Evolutionary conservation across 2,329 filamentous ascomycete genomes (phyloP).

Genomic region (Curvularia eragrostidis): DNA sequence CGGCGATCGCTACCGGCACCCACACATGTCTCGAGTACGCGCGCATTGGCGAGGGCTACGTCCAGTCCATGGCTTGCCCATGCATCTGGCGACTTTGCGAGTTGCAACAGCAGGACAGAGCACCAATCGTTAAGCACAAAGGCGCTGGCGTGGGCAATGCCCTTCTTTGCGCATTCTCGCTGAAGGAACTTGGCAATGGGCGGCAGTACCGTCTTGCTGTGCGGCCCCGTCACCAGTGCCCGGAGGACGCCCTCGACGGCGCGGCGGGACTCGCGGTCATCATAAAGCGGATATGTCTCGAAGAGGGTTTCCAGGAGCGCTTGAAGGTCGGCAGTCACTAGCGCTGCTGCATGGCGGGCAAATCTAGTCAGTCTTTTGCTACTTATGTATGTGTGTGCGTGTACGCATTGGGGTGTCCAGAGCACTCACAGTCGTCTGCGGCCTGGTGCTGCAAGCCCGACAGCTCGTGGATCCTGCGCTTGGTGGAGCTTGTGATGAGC

Average conservation of each 20-base stretch:
- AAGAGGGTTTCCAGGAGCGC: conserved; percentile 76
- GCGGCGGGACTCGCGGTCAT: conserved; percentile 81
- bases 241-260: conserved; percentile 82
- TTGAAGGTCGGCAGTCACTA: conserved; percentile 54
- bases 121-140: conserved; percentile 94
- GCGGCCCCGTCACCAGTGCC: conserved; percentile 66
- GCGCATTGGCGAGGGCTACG: conserved; percentile 72
- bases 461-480: conserved; percentile 55
- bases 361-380: conserved; percentile 20
- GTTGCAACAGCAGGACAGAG: conserved; percentile 75
- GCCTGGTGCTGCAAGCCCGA: conserved; percentile 54
- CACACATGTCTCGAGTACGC: conserved; percentile 78
- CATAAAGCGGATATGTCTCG: conserved; percentile 84
- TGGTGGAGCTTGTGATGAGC: conserved; percentile 58
- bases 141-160: conserved; percentile 78
- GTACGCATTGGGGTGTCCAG: neutral
- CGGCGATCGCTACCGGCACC: conserved; percentile 49
- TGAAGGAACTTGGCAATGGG: conserved; percentile 72
- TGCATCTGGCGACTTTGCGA: conserved; percentile 63
- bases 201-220: conserved; percentile 64
- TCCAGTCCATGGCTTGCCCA: conserved; percentile 72
- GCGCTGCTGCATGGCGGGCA: conserved; percentile 39
- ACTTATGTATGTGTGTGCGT: neutral
- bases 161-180: conserved; percentile 75
- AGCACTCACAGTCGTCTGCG: conserved; percentile 52